These are phyloP conservation scores for Mikania micrantha DNA, from an alignment of 129 eudicot species.

Conservation along the genomic window DNA sequence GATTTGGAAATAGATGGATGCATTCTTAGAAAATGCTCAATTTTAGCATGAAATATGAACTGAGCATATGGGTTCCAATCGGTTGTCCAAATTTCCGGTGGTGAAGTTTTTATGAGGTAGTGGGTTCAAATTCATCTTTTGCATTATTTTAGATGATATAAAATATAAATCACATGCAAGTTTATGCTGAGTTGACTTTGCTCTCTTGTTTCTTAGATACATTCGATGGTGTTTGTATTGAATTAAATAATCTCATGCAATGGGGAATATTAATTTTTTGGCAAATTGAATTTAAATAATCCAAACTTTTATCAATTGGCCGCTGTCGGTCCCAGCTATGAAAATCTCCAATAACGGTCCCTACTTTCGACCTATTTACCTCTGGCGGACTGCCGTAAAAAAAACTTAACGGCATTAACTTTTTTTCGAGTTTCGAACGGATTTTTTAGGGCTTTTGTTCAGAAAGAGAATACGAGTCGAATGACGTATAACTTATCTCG, in stretches of 20 bases:
- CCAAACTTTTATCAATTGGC: too few species aligned
- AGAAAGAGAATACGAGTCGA: too few species aligned
- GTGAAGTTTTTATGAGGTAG: background rate
- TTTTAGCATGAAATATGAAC: background rate
- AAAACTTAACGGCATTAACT: too few species aligned
- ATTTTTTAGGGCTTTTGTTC: too few species aligned
- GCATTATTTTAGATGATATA: background rate
- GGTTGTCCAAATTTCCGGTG: background rate
- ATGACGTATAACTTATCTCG: too few species aligned
- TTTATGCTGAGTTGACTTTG: background rate
- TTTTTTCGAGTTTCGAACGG: too few species aligned
- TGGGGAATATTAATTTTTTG: background rate
- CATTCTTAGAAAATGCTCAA: background rate
- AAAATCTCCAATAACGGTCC: too few species aligned
- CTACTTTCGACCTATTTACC: too few species aligned
- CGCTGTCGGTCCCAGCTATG: too few species aligned
- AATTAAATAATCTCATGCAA: background rate
- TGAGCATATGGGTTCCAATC: background rate
- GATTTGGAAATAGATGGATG: conserved; percentile 2
- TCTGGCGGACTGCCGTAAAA: too few species aligned
- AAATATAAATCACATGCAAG: background rate
- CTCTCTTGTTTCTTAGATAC: background rate
- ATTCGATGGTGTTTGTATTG: background rate
- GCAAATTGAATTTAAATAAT: too few species aligned
- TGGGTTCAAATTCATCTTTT: background rate